A percentile compares a stretch with the other conserved stretches of the same genome.
These are phyloP conservation scores for Lipomyces yamanashiensis DNA, from an alignment of 805 yeast genomes.

Conservation along the genomic window DNA sequence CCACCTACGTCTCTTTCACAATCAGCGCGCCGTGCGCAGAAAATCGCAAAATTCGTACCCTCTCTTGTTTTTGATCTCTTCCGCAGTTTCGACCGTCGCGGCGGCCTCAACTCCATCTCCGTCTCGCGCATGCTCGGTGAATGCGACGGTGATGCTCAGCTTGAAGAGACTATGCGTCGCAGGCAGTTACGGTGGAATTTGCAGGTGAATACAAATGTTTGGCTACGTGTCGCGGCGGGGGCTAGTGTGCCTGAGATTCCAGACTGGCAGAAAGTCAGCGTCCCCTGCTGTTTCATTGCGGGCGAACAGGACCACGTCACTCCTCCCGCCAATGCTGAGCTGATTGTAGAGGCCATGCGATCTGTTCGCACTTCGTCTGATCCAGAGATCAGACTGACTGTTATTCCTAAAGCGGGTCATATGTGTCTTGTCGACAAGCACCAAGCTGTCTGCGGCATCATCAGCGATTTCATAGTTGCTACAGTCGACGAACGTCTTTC, in stretches of 20 bases:
- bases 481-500: slow-evolving; percentile 59
- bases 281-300: slow-evolving; percentile 60
- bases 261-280: slow-evolving; percentile 50
- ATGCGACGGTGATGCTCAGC: slow-evolving; percentile 17
- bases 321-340: slow-evolving; percentile 50
- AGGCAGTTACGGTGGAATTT: slow-evolving; percentile 74
- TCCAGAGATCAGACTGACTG: slow-evolving; percentile 46
- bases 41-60: slow-evolving; percentile 42
- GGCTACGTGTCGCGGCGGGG: slow-evolving; percentile 60
- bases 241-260: slow-evolving; percentile 51
- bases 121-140: slow-evolving; percentile 60
- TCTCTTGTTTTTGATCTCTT: slow-evolving; percentile 55
- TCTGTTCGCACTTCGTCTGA: not conserved
- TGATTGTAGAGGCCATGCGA: slow-evolving; percentile 41
- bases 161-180: slow-evolving; percentile 49
- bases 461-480: slow-evolving; percentile 60
- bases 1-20: slow-evolving; percentile 44
- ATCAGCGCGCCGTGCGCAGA: slow-evolving; percentile 27
- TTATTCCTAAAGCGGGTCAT: slow-evolving; percentile 60
- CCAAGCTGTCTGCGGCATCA: slow-evolving; percentile 63
- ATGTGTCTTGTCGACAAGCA: slow-evolving; percentile 67
- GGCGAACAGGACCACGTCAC: slow-evolving; percentile 65
- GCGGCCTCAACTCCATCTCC: slow-evolving; percentile 64
- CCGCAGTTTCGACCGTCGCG: slow-evolving; percentile 63
- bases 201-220: slow-evolving; percentile 59